phyloP scores from a whole-genome alignment of 164 flowering plant species.

The Hamamelis virginiana region DNA sequence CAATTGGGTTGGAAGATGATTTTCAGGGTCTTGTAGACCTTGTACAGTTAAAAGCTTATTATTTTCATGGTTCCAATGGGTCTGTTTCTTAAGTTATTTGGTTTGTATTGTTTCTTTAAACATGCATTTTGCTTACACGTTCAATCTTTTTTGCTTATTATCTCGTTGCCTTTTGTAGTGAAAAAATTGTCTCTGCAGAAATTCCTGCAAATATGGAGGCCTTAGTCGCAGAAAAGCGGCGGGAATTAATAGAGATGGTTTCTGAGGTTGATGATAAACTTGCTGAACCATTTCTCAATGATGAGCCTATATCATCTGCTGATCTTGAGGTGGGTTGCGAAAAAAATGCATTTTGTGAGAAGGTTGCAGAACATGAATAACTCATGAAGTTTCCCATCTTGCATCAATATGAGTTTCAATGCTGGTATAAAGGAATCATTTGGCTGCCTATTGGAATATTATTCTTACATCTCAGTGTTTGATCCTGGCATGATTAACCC shows the following conservation, averaged over 20 bases:
- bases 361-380: background rate
- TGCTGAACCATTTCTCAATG: conserved; percentile 83
- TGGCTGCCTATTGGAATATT: background rate
- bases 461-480: background rate
- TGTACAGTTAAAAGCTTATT: conserved; percentile 78
- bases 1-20: conserved; percentile 94
- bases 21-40: conserved; percentile 95
- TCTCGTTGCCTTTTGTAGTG: conserved; percentile 50
- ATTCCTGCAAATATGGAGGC: conserved; percentile 75
- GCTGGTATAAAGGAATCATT: background rate
- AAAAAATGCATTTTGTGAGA: background rate
- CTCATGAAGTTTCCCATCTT: too few species aligned
- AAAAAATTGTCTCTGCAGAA: conserved; percentile 63
- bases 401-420: background rate
- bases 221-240: conserved; percentile 76
- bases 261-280: conserved; percentile 97
- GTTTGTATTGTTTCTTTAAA: background rate
- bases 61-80: conserved; percentile 93
- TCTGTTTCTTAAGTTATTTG: conserved; percentile 32
- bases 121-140: background rate
- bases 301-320: conserved; percentile 81
- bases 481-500: background rate
- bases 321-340: conserved; percentile 76
- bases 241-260: conserved; percentile 83
- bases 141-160: conserved; percentile 4